Conservation (phyloP, 345 rosid genomes). For the Hibiscus mutabilis region DNA sequence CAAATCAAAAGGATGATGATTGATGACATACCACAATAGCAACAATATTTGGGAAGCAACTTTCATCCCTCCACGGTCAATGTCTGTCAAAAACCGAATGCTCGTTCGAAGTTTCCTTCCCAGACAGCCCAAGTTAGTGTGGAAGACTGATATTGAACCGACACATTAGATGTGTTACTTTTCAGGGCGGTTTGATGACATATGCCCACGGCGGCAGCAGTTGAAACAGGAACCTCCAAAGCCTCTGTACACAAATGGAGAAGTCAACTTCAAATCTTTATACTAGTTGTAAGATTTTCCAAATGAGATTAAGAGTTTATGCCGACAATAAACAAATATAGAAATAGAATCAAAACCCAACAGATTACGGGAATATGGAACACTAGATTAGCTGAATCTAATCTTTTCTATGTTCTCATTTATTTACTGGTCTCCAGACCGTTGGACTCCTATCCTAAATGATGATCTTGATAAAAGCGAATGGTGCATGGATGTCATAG, state of each 20-base stretch:
- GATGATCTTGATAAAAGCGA: background rate
- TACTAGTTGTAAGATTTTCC: too few relatives aligned
- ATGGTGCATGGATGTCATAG: background rate
- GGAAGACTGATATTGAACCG: background rate
- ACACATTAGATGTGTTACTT: conserved; percentile 33
- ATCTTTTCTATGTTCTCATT: background rate
- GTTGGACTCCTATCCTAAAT: background rate
- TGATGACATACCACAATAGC: background rate
- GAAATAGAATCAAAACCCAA: background rate
- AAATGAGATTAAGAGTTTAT: background rate
- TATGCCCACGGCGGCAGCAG: conserved; percentile 73
- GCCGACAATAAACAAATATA: too few relatives aligned
- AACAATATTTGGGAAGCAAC: background rate
- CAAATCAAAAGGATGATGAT: background rate
- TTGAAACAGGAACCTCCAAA: conserved; percentile 83
- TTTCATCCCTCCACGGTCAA: background rate
- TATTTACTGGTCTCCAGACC: background rate
- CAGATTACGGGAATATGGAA: background rate
- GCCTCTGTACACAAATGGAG: conserved; percentile 25
- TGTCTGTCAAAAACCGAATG: background rate
- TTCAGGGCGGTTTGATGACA: conserved; percentile 76
- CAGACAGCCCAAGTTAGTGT: background rate
- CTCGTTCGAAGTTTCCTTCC: background rate
- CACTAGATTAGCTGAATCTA: background rate
- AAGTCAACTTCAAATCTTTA: background rate